phyloP scores from a whole-genome alignment of 1,284 basidiomycete species.

The Quambalaria eucalypti region DNA sequence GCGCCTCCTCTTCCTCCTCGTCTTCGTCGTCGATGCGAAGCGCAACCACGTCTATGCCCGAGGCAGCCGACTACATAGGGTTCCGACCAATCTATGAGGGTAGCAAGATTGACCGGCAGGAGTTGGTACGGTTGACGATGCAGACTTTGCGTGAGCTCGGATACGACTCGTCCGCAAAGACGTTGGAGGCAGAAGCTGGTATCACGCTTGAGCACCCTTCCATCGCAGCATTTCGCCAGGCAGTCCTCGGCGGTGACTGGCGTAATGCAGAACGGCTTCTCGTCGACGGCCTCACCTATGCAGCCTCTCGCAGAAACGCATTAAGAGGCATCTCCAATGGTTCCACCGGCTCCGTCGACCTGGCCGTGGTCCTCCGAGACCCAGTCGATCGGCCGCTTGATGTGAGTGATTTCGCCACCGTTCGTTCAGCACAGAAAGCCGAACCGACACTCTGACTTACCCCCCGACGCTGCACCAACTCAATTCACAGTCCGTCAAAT shows the following conservation, averaged over 20 bases:
- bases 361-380: constrained; percentile 25
- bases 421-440: background rate
- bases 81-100: constrained; percentile 48
- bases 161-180: constrained; percentile 78
- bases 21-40: no score
- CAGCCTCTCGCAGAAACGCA: constrained; percentile 16
- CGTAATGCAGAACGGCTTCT: constrained; percentile 66
- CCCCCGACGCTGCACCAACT: constrained; percentile 28
- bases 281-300: constrained; percentile 47
- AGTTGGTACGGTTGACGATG: constrained; percentile 79
- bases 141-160: constrained; percentile 87
- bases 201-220: constrained; percentile 71
- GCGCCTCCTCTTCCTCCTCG: no score
- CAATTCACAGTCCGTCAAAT: constrained; percentile 62
- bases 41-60: no score
- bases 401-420: constrained; percentile 6
- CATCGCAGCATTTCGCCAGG: constrained; percentile 70
- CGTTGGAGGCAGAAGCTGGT: constrained; percentile 84
- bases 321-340: background rate
- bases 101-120: constrained; percentile 65
- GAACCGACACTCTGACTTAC: constrained; percentile 8
- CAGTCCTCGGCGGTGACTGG: constrained; percentile 78
- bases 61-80: background rate
- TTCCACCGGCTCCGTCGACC: constrained; percentile 3
- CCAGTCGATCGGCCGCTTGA: constrained; percentile 20